Conservation (phyloP, 1,139 yeast species). For the Zygoascus hellenicus region DNA sequence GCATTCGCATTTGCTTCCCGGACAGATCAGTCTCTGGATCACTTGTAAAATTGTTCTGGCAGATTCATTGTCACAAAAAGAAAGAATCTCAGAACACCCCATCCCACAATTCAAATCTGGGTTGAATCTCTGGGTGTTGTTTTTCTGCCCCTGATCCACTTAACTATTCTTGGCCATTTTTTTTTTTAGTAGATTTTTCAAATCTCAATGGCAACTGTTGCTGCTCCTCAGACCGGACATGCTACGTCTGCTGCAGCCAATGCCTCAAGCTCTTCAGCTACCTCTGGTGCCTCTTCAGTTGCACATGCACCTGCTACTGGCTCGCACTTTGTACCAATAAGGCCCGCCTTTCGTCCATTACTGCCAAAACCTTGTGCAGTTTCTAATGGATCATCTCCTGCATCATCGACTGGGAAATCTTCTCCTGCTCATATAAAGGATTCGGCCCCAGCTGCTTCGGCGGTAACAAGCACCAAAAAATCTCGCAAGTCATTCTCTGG, state of each 20-base stretch:
- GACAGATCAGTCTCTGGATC: too few relatives aligned
- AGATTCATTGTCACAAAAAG: too few relatives aligned
- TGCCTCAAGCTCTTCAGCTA: constrained; percentile 2
- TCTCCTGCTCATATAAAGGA: neutral
- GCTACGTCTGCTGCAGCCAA: neutral
- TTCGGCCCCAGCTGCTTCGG: constrained; percentile 6
- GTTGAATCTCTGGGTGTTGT: too few relatives aligned
- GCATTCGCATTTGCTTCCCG: too few relatives aligned
- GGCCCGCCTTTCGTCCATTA: constrained; percentile 35
- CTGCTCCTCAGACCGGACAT: constrained; percentile 6
- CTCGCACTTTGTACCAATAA: constrained; percentile 30
- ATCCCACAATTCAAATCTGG: too few relatives aligned
- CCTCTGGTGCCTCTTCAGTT: neutral
- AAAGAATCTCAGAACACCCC: too few relatives aligned
- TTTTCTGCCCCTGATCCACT: neutral
- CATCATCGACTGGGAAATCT: neutral
- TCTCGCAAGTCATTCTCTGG: constrained; percentile 10
- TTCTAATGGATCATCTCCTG: neutral
- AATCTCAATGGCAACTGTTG: constrained; percentile 11
- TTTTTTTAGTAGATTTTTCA: neutral
- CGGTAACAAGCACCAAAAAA: constrained; percentile 5
- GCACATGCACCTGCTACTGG: constrained; percentile 10
- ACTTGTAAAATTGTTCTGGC: too few relatives aligned
- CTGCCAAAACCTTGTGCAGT: constrained; percentile 15
- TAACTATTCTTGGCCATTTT: neutral